Conservation (phyloP, 1,284 basidiomycete species). For the Sutorius eximius region DNA sequence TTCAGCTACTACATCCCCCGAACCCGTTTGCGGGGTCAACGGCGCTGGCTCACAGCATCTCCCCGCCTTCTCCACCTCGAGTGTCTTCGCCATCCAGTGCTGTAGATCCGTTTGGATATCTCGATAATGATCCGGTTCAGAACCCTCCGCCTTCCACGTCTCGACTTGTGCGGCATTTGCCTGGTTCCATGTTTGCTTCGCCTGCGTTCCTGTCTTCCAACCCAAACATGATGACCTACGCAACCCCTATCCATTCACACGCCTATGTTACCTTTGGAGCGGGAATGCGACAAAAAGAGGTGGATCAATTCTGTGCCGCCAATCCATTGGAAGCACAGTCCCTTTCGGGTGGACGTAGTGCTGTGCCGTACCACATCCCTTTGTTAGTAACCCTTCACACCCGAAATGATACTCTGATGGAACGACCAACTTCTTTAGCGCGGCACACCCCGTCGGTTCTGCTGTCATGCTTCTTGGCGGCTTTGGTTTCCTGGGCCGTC, state of each 20-base stretch:
- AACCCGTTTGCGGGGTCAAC: not conserved
- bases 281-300: constrained; percentile 77
- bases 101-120: constrained; percentile 56
- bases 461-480: constrained; percentile 86
- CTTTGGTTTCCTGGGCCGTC: constrained; percentile 84
- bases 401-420: not conserved
- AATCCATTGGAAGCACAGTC: constrained; percentile 65
- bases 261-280: constrained; percentile 83
- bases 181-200: constrained; percentile 37
- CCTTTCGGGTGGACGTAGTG: constrained; percentile 45
- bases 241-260: constrained; percentile 60
- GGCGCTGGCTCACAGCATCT: not conserved
- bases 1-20: not conserved
- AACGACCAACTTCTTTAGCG: constrained; percentile 39
- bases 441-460: constrained; percentile 76
- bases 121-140: constrained; percentile 38
- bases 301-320: constrained; percentile 73
- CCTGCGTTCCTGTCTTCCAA: constrained; percentile 38
- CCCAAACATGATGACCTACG: constrained; percentile 42
- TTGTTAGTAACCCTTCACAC: constrained; percentile 51
- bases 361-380: constrained; percentile 82
- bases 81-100: constrained; percentile 11
- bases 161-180: constrained; percentile 36
- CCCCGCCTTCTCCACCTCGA: not conserved
- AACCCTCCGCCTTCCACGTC: constrained; percentile 30